Evolutionary conservation across 2,329 filamentous ascomycete genomes (phyloP).

Genomic region (Exophiala dermatitidis): DNA sequence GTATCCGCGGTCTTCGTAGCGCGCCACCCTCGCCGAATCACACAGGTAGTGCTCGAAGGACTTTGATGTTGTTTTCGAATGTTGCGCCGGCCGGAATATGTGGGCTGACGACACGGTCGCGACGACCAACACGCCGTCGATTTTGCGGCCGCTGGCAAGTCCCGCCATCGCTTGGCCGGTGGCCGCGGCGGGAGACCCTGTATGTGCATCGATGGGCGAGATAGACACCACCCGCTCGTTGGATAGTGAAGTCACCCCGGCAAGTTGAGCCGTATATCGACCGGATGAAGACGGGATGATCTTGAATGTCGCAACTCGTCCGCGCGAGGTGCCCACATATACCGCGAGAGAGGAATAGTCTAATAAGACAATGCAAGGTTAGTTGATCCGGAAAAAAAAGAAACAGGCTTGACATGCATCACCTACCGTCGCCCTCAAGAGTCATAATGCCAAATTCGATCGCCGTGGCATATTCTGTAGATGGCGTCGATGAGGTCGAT

Average conservation of each 20-base stretch:
- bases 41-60: slow-evolving; percentile 78
- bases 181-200: slow-evolving; percentile 67
- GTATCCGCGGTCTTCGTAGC: slow-evolving; percentile 66
- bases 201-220: slow-evolving; percentile 69
- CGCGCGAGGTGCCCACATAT: slow-evolving; percentile 80
- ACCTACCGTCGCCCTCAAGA: slow-evolving; percentile 69
- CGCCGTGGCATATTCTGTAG: slow-evolving; percentile 66
- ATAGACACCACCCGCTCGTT: slow-evolving; percentile 64
- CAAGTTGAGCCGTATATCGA: slow-evolving; percentile 65
- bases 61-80: slow-evolving; percentile 83
- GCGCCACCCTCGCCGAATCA: slow-evolving; percentile 69
- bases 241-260: slow-evolving; percentile 60
- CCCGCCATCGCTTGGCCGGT: slow-evolving; percentile 68
- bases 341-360: slow-evolving; percentile 89
- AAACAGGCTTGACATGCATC: background rate
- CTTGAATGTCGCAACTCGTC: slow-evolving; percentile 84
- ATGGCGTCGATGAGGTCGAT: slow-evolving; percentile 25
- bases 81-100: slow-evolving; percentile 71
- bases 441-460: slow-evolving; percentile 93
- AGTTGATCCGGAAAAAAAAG: slow-evolving; percentile 19
- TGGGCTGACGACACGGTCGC: slow-evolving; percentile 69
- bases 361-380: slow-evolving; percentile 27
- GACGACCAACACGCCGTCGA: slow-evolving; percentile 73
- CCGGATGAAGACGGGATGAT: slow-evolving; percentile 65
- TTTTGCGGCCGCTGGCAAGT: slow-evolving; percentile 64